These are phyloP conservation scores for Suillus tomentosus DNA, from an alignment of 768 basidiomycete genomes.

Conservation along the genomic window DNA sequence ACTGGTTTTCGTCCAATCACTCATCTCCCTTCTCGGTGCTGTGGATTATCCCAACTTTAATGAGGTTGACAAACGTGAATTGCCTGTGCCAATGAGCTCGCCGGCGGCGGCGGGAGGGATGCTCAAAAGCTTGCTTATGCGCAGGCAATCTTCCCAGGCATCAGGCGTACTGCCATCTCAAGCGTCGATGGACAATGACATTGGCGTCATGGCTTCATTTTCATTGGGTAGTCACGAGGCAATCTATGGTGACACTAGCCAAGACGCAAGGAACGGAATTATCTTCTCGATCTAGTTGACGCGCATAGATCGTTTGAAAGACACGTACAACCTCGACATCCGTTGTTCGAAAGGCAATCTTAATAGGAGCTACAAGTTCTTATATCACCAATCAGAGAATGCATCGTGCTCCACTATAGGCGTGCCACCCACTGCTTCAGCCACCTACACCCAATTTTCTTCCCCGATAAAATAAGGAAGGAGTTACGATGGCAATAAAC, in stretches of 20 bases:
- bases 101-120: conserved; percentile 74
- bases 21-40: conserved; percentile 49
- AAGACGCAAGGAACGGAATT: conserved; percentile 93
- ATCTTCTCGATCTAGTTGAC: conserved; percentile 95
- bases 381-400: conserved; percentile 84
- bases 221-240: conserved; percentile 43
- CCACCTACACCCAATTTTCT: conserved; percentile 30
- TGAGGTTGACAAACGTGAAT: conserved; percentile 85
- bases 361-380: conserved; percentile 81
- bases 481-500: too few relatives aligned
- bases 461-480: too few relatives aligned
- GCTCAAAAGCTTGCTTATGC: conserved; percentile 86
- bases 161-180: conserved; percentile 37
- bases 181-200: conserved; percentile 50
- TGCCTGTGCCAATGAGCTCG: conserved; percentile 79
- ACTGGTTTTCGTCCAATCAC: neutral
- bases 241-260: conserved; percentile 67
- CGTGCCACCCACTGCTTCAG: conserved; percentile 23
- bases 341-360: conserved; percentile 89
- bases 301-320: conserved; percentile 82
- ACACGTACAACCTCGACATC: conserved; percentile 77
- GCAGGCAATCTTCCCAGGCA: conserved; percentile 86
- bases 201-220: conserved; percentile 21
- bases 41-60: conserved; percentile 13
- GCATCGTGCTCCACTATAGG: conserved; percentile 21